Evolutionary conservation across 768 basidiomycete species (phyloP), one percentile per base, ranked within the genome.

Genomic region (Agrocybe chaxingu): DNA sequence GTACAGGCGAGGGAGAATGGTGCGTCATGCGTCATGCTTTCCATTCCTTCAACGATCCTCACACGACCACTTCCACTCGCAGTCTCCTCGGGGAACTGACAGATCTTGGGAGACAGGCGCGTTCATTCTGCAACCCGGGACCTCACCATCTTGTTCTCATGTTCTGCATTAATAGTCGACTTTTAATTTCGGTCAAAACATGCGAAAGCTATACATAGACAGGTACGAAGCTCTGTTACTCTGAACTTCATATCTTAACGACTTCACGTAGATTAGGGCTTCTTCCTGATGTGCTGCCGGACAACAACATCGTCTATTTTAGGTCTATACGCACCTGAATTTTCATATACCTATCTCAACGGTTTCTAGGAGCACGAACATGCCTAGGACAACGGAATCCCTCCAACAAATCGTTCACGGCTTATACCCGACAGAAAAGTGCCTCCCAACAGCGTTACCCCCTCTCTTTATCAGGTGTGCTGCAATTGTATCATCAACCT

Each of bases 351-450:
- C 29, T 44, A 38, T 42, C 33, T 42, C 1, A 31, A 11, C 13
- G 16, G 9, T 36, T 33, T 10, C 7, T 44, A 84, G 85, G 42
- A 85, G 81, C 11, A 92, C 90, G 2, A 86, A 88, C 59, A 80
- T 92, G 64, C 80, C 88, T 0, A 75, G 90, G 32, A 91, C 89
- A 4, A 81, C 84, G 11, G 87, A 91, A 57, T 84, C 84, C 0
- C 66, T 90, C 12, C 83, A 87, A 56, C 82, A 92, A 55, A 72
- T 91, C 33, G 70, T 87, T n/a, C 75, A 82, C 44, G 89, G 89
- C 1, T 63, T 92, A 42, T 92, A 89, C 57, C 86, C 85, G 1
- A 66, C 69, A 6, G 54, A 66, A 3, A 79, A 80, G 59, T 81
- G 78, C 54, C 65, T 65, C 7, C 57, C 67, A 10, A 63, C 64